Conservation (phyloP, 2,329 filamentous ascomycete genomes). For the Sporothrix pallida region DNA sequence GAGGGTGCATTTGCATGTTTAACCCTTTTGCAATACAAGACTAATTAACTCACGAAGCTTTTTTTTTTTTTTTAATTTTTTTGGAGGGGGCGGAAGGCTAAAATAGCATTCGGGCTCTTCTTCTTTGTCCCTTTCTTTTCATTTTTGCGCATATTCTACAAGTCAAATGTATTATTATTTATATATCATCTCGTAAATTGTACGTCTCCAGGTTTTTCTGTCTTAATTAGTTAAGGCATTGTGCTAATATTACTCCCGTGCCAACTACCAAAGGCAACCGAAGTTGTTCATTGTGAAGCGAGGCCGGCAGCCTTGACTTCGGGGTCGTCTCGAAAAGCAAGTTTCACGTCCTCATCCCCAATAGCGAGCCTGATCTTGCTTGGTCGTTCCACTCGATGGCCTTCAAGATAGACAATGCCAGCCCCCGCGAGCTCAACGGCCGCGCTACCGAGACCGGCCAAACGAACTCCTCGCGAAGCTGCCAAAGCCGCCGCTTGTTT, state of each 20-base stretch:
- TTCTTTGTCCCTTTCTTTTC: background rate
- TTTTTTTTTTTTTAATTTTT: too few relatives aligned
- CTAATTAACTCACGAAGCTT: too few relatives aligned
- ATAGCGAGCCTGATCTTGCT: slow-evolving; percentile 86
- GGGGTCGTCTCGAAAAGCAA: slow-evolving; percentile 85
- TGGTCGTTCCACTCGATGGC: slow-evolving; percentile 78
- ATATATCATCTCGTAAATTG: too few relatives aligned
- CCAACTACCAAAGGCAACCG: background rate
- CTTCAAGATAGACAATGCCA: slow-evolving; percentile 85
- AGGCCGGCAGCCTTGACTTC: slow-evolving; percentile 83
- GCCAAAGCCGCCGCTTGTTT: slow-evolving; percentile 34
- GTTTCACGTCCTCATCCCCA: slow-evolving; percentile 86
- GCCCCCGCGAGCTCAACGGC: slow-evolving; percentile 85
- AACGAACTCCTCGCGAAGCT: slow-evolving; percentile 39
- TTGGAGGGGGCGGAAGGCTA: background rate
- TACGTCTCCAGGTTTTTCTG: too few relatives aligned
- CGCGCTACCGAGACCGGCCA: slow-evolving; percentile 57
- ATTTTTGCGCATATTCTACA: slow-evolving; percentile 19
- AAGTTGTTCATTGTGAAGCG: slow-evolving; percentile 41
- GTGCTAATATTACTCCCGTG: too few relatives aligned
- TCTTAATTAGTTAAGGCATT: too few relatives aligned
- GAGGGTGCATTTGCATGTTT: background rate
- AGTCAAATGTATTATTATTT: slow-evolving; percentile 27
- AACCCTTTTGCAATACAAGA: background rate
- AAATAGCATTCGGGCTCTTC: too few relatives aligned